A percentile compares a stretch with the other conserved stretches of the same genome.
Evolutionary conservation across 2,329 filamentous ascomycete genomes (phyloP).

Genomic region (Boeremia exigua): DNA sequence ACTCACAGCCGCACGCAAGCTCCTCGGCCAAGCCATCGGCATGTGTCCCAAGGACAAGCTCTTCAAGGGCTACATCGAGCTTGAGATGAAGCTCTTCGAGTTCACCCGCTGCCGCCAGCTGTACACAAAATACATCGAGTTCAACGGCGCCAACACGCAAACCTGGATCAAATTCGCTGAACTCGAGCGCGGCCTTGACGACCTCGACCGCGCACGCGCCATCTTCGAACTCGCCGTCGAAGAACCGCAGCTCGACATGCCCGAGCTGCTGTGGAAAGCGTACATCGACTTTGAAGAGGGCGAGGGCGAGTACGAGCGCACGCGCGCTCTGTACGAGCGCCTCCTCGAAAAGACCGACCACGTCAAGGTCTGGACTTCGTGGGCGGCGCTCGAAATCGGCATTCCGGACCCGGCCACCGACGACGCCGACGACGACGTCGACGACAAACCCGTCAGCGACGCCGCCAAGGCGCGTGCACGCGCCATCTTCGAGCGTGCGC

Average conservation of each 20-base stretch:
- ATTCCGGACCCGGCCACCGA: conserved; percentile 74
- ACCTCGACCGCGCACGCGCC: conserved; percentile 82
- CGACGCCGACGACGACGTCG: conserved; percentile 33
- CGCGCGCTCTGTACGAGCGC: conserved; percentile 84
- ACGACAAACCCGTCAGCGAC: conserved; percentile 72
- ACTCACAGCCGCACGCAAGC: conserved; percentile 81
- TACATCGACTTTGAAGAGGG: conserved; percentile 99
- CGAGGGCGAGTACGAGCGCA: conserved; percentile 86
- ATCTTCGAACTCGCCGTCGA: conserved; percentile 91
- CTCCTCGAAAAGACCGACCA: conserved; percentile 95
- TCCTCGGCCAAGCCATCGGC: conserved; percentile 86
- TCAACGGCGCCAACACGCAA: conserved; percentile 86
- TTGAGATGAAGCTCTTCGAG: conserved; percentile 93
- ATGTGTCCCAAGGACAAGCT: conserved; percentile 96
- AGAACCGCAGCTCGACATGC: conserved; percentile 90
- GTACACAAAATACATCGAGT: conserved; percentile 93
- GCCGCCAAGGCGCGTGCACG: conserved; percentile 83
- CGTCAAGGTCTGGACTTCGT: conserved; percentile 99
- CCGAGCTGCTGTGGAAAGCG: conserved; percentile 94
- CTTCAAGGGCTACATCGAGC: conserved; percentile 90
- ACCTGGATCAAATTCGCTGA: conserved; percentile 98
- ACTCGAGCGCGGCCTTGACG: conserved; percentile 88
- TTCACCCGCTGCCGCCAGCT: conserved; percentile 89
- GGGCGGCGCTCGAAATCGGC: conserved; percentile 97
- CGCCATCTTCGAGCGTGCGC: conserved; percentile 81